Evolutionary conservation across 768 basidiomycete species (phyloP).

Genomic region (Tremella yokohamensis): DNA sequence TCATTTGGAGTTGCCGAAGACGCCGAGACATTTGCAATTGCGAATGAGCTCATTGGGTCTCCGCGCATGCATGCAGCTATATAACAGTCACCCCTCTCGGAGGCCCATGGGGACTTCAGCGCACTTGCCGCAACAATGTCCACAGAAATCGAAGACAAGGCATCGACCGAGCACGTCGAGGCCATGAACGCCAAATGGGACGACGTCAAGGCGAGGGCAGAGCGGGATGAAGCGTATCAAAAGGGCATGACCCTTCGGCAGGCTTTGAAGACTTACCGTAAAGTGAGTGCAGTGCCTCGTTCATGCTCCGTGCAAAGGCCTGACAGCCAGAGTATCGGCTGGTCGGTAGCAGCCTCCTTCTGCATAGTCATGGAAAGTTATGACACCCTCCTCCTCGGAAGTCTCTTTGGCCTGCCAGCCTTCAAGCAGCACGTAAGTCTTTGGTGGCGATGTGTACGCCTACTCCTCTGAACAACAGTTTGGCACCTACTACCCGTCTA

Average conservation of each 20-base stretch:
- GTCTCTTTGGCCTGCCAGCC: conserved; percentile 20
- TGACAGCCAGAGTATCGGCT: conserved; percentile 21
- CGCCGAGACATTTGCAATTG: too few species aligned
- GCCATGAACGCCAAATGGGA: conserved; percentile 3
- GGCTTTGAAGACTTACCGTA: conserved; percentile 19
- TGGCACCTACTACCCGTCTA: conserved; percentile 14
- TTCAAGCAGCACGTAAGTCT: conserved; percentile 21
- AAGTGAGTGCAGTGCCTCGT: conserved; percentile 5
- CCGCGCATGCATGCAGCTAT: too few species aligned
- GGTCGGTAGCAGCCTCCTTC: conserved; percentile 25
- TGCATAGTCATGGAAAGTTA: conserved; percentile 33
- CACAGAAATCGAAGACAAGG: too few species aligned
- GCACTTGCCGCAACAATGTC: too few species aligned
- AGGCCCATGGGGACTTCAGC: too few species aligned
- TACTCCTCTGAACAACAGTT: conserved; percentile 4
- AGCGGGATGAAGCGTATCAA: conserved; percentile 27
- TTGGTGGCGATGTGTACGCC: neutral
- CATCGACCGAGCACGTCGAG: neutral
- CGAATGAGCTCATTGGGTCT: too few species aligned
- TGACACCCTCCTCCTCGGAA: conserved; percentile 26
- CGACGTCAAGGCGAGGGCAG: conserved; percentile 16
- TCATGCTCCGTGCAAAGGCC: neutral
- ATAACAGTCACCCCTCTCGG: too few species aligned
- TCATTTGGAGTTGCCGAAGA: too few species aligned
- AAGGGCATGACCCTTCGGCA: conserved; percentile 23